Conservation (phyloP, 192 early-diverging fungal species). For the Entomortierella parvispora region DNA sequence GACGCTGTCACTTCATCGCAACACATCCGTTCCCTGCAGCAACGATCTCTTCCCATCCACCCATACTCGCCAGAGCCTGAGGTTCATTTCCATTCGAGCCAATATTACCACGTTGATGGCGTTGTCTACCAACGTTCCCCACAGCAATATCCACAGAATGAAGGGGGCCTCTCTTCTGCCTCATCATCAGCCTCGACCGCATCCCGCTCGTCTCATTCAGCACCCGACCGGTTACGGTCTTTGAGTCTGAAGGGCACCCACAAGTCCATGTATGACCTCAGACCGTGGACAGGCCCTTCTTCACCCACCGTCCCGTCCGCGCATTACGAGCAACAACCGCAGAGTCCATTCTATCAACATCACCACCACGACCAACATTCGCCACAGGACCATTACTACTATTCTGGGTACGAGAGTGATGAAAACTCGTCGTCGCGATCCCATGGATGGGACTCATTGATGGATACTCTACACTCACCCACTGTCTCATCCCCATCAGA, state of each 20-base stretch:
- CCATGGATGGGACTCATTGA: constrained; percentile 44
- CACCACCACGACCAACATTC: not conserved
- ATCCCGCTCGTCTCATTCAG: constrained; percentile 4
- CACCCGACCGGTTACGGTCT: constrained; percentile 24
- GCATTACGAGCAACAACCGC: not conserved
- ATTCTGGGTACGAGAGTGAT: constrained; percentile 36
- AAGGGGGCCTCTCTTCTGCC: not conserved
- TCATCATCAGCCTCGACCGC: constrained; percentile 7
- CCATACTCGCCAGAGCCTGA: not conserved
- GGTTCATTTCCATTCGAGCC: constrained; percentile 2
- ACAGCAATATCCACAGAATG: not conserved
- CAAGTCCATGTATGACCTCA: constrained; percentile 50
- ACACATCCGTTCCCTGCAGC: not conserved
- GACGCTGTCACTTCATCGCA: not conserved
- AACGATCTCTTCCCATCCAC: constrained; percentile 27
- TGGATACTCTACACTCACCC: constrained; percentile 45
- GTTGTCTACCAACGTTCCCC: too few relatives aligned
- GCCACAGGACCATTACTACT: not conserved
- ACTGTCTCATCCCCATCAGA: constrained; percentile 29
- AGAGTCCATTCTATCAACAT: not conserved
- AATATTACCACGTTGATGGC: not conserved
- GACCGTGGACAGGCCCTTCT: constrained; percentile 34
- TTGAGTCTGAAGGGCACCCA: constrained; percentile 48
- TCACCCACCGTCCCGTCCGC: constrained; percentile 7
- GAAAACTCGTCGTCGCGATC: constrained; percentile 19